phyloP scores from a whole-genome alignment of 2,329 filamentous ascomycete species.

The Capronia epimyces region DNA sequence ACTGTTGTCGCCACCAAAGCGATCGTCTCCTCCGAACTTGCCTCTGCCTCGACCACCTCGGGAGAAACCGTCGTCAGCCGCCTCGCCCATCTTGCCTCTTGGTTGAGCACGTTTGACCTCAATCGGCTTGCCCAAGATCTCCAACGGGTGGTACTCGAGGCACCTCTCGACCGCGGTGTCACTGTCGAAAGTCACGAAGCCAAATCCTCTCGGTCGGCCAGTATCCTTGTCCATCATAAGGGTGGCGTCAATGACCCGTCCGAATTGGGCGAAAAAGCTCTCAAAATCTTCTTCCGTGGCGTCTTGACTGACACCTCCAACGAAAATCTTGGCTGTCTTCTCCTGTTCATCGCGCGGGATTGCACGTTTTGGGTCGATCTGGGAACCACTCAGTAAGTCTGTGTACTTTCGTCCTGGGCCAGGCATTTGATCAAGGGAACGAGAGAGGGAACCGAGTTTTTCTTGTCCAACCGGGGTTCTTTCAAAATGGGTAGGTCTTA shows the following conservation, averaged over 20 bases:
- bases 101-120: constrained; percentile 98
- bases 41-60: constrained; percentile 44
- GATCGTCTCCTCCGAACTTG: constrained; percentile 37
- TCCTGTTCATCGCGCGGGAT: constrained; percentile 98
- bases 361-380: constrained; percentile 97
- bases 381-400: constrained; percentile 29
- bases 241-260: constrained; percentile 91
- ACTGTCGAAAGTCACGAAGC: constrained; percentile 96
- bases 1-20: constrained; percentile 38
- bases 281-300: constrained; percentile 94
- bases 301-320: constrained; percentile 94
- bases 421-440: background rate
- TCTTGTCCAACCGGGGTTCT: constrained; percentile 19
- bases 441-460: constrained; percentile 17
- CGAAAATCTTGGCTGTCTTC: constrained; percentile 97
- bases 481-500: constrained; percentile 48
- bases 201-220: constrained; percentile 90
- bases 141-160: constrained; percentile 67
- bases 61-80: constrained; percentile 59
- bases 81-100: constrained; percentile 85
- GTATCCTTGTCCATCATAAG: constrained; percentile 99
- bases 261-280: constrained; percentile 94
- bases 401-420: constrained; percentile 4
- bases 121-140: constrained; percentile 92
- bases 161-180: constrained; percentile 92